Conservation (phyloP, 768 basidiomycete genomes). For the Phylloporus arenicola region DNA sequence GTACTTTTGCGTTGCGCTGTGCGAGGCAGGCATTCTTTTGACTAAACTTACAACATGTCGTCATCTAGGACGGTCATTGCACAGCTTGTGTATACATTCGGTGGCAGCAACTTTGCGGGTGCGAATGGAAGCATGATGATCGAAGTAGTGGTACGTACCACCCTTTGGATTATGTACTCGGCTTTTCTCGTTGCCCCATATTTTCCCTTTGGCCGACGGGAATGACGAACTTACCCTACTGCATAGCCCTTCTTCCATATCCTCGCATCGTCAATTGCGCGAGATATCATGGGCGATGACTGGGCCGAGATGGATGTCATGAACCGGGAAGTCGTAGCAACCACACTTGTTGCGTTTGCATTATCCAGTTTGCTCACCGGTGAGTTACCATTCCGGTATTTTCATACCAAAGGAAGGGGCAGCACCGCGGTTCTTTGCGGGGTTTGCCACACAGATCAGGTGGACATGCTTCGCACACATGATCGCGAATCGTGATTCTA, state of each 20-base stretch:
- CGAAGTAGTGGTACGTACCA: constrained; percentile 77
- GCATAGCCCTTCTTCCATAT: constrained; percentile 91
- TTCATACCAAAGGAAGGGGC: not conserved
- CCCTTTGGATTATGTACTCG: not conserved
- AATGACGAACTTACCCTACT: not conserved
- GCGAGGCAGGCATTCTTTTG: not conserved
- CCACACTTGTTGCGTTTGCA: constrained; percentile 84
- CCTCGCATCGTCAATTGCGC: constrained; percentile 70
- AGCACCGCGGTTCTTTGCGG: not conserved
- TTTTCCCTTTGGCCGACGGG: not conserved
- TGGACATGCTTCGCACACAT: not conserved
- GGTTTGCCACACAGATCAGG: not conserved
- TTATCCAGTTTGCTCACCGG: constrained; percentile 86
- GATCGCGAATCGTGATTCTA: constrained; percentile 13
- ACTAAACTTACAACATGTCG: not conserved
- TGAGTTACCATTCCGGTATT: constrained; percentile 21
- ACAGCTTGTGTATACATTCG: constrained; percentile 79
- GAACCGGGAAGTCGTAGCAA: constrained; percentile 74
- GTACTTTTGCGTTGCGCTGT: not conserved
- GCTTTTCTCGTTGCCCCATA: not conserved
- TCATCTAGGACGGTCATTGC: constrained; percentile 59
- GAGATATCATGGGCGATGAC: constrained; percentile 40
- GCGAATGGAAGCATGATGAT: constrained; percentile 98
- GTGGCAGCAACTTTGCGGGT: constrained; percentile 84
- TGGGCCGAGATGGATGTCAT: constrained; percentile 46